phyloP scores from a whole-genome alignment of 805 yeast species.

The Zygoascus tannicola region DNA sequence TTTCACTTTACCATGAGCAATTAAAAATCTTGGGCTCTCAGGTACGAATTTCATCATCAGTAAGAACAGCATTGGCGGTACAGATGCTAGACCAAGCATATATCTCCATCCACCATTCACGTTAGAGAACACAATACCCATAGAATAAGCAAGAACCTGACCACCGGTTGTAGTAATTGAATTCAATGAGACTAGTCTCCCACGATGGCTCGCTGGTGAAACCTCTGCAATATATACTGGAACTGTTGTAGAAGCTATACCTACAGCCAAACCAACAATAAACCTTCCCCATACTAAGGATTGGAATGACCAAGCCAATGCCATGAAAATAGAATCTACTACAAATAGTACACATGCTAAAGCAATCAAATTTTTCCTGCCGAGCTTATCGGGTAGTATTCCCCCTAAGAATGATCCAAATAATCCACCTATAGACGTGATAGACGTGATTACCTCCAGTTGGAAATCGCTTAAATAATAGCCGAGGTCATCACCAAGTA shows the following conservation, averaged over 20 bases:
- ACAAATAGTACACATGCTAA: slow-evolving; percentile 73
- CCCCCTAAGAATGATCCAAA: slow-evolving; percentile 77
- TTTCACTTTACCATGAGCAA: slow-evolving; percentile 55
- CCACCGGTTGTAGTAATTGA: slow-evolving; percentile 91
- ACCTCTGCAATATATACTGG: slow-evolving; percentile 51
- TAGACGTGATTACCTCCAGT: slow-evolving; percentile 84
- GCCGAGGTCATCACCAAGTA: slow-evolving; percentile 67
- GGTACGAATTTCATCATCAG: slow-evolving; percentile 73
- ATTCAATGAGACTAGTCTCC: slow-evolving; percentile 46
- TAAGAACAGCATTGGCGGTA: slow-evolving; percentile 80
- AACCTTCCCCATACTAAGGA: slow-evolving; percentile 76
- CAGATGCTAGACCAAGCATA: slow-evolving; percentile 77
- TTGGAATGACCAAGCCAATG: slow-evolving; percentile 72
- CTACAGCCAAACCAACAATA: slow-evolving; percentile 63
- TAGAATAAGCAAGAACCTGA: slow-evolving; percentile 85
- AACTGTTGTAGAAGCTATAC: slow-evolving; percentile 58
- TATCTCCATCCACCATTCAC: slow-evolving; percentile 87
- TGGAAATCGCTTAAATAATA: slow-evolving; percentile 57
- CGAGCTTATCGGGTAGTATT: slow-evolving; percentile 65
- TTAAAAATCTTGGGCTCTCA: slow-evolving; percentile 87
- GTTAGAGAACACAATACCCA: slow-evolving; percentile 62
- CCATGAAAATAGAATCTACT: slow-evolving; percentile 75
- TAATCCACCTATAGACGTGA: slow-evolving; percentile 89
- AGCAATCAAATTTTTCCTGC: slow-evolving; percentile 76
- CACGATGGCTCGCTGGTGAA: slow-evolving; percentile 24